Evolutionary conservation across 805 yeast species (phyloP).

Genomic region (Torulaspora quercuum): DNA sequence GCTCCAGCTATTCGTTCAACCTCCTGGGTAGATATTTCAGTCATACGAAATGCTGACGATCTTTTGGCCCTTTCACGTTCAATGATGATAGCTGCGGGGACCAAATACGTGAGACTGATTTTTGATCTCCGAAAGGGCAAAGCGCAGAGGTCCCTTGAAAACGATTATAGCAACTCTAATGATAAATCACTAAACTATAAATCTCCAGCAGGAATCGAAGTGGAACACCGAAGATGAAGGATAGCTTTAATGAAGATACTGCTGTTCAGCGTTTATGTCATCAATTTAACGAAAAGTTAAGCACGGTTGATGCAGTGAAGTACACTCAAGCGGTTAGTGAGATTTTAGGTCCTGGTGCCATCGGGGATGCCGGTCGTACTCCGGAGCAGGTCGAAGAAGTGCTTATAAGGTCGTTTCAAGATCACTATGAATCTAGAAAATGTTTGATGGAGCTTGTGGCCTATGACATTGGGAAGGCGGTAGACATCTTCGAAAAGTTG

Average conservation of each 20-base stretch:
- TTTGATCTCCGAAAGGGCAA: no score
- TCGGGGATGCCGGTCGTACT: background rate
- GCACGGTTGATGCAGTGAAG: conserved; percentile 14
- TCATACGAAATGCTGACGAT: no score
- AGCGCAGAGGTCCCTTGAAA: no score
- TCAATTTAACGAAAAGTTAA: conserved; percentile 18
- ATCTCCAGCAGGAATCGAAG: no score
- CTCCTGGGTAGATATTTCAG: conserved; percentile 1
- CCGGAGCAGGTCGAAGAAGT: conserved; percentile 22
- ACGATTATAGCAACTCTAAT: background rate
- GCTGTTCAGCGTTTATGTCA: conserved; percentile 18
- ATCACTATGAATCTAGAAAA: conserved; percentile 26
- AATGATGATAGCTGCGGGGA: no score
- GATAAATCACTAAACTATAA: background rate
- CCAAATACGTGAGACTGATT: no score
- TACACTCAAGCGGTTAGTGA: conserved; percentile 21
- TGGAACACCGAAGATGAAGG: no score
- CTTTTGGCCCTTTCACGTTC: no score
- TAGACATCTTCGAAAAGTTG: conserved; percentile 24
- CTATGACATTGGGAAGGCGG: conserved; percentile 17
- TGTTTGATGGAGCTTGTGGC: conserved; percentile 17
- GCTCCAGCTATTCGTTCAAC: conserved; percentile 1
- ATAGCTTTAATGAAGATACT: background rate
- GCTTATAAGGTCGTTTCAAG: conserved; percentile 29
- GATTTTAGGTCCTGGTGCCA: conserved; percentile 15